These are phyloP conservation scores for Drechmeria coniospora DNA, from an alignment of 2,329 filamentous ascomycete genomes.

Conservation along the genomic window DNA sequence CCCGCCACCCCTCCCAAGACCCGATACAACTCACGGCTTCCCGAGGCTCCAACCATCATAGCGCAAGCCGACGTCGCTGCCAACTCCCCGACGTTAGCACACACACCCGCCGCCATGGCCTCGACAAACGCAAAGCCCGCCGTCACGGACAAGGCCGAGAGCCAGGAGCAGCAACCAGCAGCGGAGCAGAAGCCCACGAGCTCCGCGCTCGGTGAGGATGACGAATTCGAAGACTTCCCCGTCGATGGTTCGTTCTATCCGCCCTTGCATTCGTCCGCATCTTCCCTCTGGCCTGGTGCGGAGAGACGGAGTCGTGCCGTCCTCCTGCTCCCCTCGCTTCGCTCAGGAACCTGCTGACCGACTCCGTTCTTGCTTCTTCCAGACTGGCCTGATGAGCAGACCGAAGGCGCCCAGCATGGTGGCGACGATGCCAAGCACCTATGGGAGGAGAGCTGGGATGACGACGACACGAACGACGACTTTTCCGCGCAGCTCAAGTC, in stretches of 20 bases:
- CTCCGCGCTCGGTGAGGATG: slow-evolving; percentile 77
- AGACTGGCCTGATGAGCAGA: slow-evolving; percentile 93
- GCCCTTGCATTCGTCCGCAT: background rate
- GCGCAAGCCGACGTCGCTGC: too few relatives aligned
- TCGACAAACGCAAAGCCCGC: slow-evolving; percentile 14
- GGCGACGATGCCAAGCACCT: slow-evolving; percentile 60
- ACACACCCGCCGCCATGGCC: slow-evolving; percentile 8
- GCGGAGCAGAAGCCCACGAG: slow-evolving; percentile 23
- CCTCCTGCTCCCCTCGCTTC: background rate
- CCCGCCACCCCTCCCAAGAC: too few relatives aligned
- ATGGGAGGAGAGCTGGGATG: slow-evolving; percentile 99
- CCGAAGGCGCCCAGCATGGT: slow-evolving; percentile 51
- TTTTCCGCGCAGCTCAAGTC: slow-evolving; percentile 91
- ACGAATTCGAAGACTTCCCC: slow-evolving; percentile 98
- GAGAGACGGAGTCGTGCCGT: too few relatives aligned
- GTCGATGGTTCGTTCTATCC: slow-evolving; percentile 56
- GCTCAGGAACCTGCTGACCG: too few relatives aligned
- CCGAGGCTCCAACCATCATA: too few relatives aligned
- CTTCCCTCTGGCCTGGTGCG: background rate
- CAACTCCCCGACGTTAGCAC: too few relatives aligned
- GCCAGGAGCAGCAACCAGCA: slow-evolving; percentile 3
- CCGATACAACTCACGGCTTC: too few relatives aligned
- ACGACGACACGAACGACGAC: slow-evolving; percentile 92
- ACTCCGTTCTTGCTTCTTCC: too few relatives aligned
- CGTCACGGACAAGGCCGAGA: slow-evolving; percentile 2